Evolutionary conservation across 768 basidiomycete species (phyloP).

Genomic region (Phlebiopsis gigantea): DNA sequence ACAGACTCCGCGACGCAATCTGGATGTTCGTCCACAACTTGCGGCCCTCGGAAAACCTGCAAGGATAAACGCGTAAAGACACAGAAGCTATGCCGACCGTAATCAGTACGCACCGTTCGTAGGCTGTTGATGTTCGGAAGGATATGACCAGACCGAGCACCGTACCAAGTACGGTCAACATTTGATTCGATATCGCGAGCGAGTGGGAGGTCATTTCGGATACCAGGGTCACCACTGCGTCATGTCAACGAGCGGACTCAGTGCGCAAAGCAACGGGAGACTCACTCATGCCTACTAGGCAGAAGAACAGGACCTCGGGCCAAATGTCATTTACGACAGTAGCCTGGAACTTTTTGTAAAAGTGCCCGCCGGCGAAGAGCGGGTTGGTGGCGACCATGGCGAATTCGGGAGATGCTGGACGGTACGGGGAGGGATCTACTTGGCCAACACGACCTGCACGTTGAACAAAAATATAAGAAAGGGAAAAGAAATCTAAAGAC

Average conservation of each 20-base stretch:
- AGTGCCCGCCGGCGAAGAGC: constrained; percentile 40
- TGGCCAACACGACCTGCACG: constrained; percentile 6
- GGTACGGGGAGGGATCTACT: neutral
- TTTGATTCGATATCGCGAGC: constrained; percentile 46
- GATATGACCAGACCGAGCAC: constrained; percentile 69
- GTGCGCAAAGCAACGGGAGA: constrained; percentile 21
- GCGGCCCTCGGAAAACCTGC: constrained; percentile 61
- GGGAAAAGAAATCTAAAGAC: neutral
- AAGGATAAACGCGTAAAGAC: neutral
- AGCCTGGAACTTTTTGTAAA: constrained; percentile 46
- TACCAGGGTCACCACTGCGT: constrained; percentile 52
- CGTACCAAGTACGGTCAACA: constrained; percentile 69
- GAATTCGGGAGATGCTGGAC: neutral
- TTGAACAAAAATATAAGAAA: neutral
- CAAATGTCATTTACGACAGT: constrained; percentile 65
- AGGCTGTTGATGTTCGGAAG: constrained; percentile 69
- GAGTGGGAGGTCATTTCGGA: constrained; percentile 42
- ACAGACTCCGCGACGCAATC: constrained; percentile 51
- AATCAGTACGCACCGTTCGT: constrained; percentile 44
- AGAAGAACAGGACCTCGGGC: constrained; percentile 60
- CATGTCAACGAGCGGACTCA: neutral
- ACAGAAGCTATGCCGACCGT: neutral
- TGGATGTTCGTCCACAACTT: constrained; percentile 66
- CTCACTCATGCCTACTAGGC: constrained; percentile 49
- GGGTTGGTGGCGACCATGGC: constrained; percentile 12